Conservation (phyloP, 2,329 filamentous ascomycete species). For the Colletotrichum sansevieriae region DNA sequence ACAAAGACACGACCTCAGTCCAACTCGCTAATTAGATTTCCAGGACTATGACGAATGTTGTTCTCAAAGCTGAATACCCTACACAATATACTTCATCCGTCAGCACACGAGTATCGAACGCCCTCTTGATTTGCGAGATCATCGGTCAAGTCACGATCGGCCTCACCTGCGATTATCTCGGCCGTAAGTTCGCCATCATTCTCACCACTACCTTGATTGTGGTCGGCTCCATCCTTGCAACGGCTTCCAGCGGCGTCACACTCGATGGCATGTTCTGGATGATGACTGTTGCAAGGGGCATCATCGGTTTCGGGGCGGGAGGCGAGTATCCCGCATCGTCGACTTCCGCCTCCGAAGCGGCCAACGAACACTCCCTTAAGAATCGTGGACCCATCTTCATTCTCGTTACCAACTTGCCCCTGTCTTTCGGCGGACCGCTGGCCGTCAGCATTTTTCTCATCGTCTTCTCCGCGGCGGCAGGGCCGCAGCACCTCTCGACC, state of each 20-base stretch:
- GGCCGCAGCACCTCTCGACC: conserved; percentile 52
- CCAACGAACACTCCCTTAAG: conserved; percentile 58
- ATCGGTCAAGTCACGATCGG: conserved; percentile 56
- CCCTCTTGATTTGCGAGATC: conserved; percentile 58
- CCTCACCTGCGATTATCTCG: conserved; percentile 62
- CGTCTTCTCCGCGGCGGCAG: conserved; percentile 54
- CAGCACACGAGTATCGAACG: conserved; percentile 57
- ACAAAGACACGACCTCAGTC: neutral
- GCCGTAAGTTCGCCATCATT: conserved; percentile 61
- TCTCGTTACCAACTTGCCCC: conserved; percentile 58
- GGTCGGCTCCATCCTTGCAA: conserved; percentile 60
- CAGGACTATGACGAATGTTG: conserved; percentile 49
- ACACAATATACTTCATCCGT: conserved; percentile 52
- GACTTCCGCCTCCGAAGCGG: conserved; percentile 60
- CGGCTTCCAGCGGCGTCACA: conserved; percentile 59
- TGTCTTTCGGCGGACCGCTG: conserved; percentile 51
- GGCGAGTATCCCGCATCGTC: conserved; percentile 63
- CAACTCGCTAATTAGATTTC: neutral
- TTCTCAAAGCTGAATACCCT: conserved; percentile 51
- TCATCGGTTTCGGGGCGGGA: conserved; percentile 61
- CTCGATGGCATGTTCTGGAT: conserved; percentile 66
- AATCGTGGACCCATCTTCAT: conserved; percentile 58
- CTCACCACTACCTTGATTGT: conserved; percentile 61
- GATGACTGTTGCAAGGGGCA: conserved; percentile 62
- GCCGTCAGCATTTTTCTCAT: conserved; percentile 61